Conservation (phyloP, 768 basidiomycete genomes). For the Collybia nuda region DNA sequence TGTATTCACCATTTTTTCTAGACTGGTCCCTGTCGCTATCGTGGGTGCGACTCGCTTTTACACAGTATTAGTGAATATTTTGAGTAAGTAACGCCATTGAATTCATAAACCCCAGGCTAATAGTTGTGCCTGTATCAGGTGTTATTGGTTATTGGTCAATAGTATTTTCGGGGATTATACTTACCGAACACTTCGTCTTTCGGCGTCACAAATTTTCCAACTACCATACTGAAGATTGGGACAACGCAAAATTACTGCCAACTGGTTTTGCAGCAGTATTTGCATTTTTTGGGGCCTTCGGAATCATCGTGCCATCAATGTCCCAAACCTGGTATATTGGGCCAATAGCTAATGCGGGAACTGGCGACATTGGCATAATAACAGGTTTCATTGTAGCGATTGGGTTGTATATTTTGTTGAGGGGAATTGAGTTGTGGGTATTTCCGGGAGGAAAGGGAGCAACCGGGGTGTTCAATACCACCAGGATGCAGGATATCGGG, state of each 20-base stretch:
- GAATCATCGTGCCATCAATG: slow-evolving; percentile 65
- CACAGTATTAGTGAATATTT: slow-evolving; percentile 58
- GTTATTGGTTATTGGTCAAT: slow-evolving; percentile 58
- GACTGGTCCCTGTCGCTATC: slow-evolving; percentile 68
- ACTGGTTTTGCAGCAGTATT: slow-evolving; percentile 60
- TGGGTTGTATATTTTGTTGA: slow-evolving; percentile 38
- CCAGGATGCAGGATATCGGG: no score
- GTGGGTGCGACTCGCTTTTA: slow-evolving; percentile 71
- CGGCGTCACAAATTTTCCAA: slow-evolving; percentile 43
- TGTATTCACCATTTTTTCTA: slow-evolving; percentile 18
- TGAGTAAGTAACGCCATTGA: slow-evolving; percentile 44
- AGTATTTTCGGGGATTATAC: slow-evolving; percentile 57
- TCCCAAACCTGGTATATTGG: slow-evolving; percentile 71
- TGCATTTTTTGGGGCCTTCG: slow-evolving; percentile 50
- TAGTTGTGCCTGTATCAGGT: no score
- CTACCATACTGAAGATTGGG: slow-evolving; percentile 58
- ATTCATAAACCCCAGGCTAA: no score
- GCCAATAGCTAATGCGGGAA: slow-evolving; percentile 55
- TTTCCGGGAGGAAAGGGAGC: no score
- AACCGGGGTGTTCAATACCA: no score
- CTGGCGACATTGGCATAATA: slow-evolving; percentile 75
- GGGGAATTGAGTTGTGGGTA: neutral
- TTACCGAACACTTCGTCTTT: slow-evolving; percentile 69
- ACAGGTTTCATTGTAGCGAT: slow-evolving; percentile 50
- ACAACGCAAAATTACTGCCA: slow-evolving; percentile 53